Evolutionary conservation across 2,329 filamentous ascomycete species (phyloP).

Genomic region (Tolypocladium amazonense): DNA sequence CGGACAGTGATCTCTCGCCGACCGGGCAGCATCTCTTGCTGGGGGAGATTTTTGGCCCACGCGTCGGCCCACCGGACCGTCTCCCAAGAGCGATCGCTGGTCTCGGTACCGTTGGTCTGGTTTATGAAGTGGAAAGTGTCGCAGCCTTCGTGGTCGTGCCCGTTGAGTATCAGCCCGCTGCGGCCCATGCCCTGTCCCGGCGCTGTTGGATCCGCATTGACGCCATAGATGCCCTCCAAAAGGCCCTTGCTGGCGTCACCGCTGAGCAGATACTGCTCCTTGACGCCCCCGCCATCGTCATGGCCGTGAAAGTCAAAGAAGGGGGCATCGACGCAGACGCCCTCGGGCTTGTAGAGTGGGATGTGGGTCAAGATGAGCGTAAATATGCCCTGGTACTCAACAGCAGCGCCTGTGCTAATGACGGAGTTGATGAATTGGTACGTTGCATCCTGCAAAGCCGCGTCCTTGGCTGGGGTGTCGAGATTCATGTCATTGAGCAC

Average conservation of each 20-base stretch:
- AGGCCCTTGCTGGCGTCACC: slow-evolving; percentile 60
- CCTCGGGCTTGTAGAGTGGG: slow-evolving; percentile 72
- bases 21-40: slow-evolving; percentile 41
- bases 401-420: slow-evolving; percentile 51
- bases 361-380: slow-evolving; percentile 88
- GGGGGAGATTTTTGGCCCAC: slow-evolving; percentile 25
- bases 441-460: slow-evolving; percentile 60
- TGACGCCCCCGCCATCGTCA: slow-evolving; percentile 59
- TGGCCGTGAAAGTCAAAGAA: slow-evolving; percentile 68
- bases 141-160: slow-evolving; percentile 92
- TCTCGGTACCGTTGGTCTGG: slow-evolving; percentile 35
- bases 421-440: slow-evolving; percentile 67
- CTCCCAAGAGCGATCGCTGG: slow-evolving; percentile 37
- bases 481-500: slow-evolving; percentile 91
- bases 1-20: slow-evolving; percentile 85
- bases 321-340: slow-evolving; percentile 74
- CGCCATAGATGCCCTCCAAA: slow-evolving; percentile 75
- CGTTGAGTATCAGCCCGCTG: slow-evolving; percentile 73
- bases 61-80: slow-evolving; percentile 37
- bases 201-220: slow-evolving; percentile 51
- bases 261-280: slow-evolving; percentile 86
- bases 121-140: slow-evolving; percentile 78
- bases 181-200: slow-evolving; percentile 54
- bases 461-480: slow-evolving; percentile 65
- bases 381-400: slow-evolving; percentile 53